phyloP scores from a whole-genome alignment of 768 basidiomycete species.

The Lactarius vividus region DNA sequence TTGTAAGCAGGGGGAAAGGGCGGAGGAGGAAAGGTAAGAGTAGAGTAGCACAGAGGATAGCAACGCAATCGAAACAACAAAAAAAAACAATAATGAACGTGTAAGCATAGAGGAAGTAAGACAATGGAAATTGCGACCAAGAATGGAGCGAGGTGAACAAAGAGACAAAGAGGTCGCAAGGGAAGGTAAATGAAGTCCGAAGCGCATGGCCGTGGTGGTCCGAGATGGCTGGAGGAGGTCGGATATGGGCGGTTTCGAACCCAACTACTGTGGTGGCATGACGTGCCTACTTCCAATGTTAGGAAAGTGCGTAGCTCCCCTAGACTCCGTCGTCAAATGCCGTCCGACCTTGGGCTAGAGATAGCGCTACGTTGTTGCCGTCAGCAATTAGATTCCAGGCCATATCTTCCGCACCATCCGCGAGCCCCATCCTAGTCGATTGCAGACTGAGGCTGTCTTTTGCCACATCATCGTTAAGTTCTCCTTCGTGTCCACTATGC shows the following conservation, averaged over 20 bases:
- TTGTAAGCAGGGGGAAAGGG: neutral
- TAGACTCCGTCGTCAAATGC: neutral
- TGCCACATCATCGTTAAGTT: neutral
- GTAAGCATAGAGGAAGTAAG: no score
- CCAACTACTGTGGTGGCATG: neutral
- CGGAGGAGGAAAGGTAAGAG: neutral
- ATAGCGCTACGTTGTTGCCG: neutral
- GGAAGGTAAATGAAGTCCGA: no score
- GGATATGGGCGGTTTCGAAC: neutral
- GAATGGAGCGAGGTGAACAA: no score
- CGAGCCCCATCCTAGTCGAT: neutral
- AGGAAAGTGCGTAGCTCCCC: neutral
- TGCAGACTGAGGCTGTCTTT: slow-evolving; percentile 1
- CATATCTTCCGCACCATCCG: no score
- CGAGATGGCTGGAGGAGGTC: neutral
- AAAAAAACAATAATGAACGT: no score
- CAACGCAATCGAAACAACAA: no score
- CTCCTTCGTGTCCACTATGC: neutral
- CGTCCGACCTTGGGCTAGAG: neutral
- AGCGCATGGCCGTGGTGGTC: no score
- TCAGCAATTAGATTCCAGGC: neutral
- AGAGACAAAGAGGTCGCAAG: no score
- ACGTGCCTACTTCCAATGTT: neutral
- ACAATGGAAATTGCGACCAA: neutral
- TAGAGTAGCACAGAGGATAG: neutral